These are phyloP conservation scores for Wickerhamiella cacticola DNA, from an alignment of 805 yeast genomes.

Conservation along the genomic window DNA sequence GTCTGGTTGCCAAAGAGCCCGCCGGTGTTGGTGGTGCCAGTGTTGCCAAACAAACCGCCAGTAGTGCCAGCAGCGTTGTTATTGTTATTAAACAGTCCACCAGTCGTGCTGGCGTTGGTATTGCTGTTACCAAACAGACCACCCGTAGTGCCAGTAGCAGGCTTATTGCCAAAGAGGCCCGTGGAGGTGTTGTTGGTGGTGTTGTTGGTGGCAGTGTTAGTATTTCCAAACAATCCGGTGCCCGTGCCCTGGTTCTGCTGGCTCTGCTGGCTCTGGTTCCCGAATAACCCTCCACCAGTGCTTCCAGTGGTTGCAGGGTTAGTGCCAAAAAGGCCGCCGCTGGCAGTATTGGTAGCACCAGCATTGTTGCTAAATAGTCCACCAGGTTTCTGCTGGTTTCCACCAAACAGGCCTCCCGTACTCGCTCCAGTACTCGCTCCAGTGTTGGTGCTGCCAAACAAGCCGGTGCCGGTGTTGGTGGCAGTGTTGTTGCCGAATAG, in stretches of 20 bases:
- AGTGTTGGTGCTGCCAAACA: constrained; percentile 8
- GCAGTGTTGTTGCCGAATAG: neutral
- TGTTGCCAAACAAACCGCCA: constrained; percentile 23
- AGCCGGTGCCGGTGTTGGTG: constrained; percentile 11
- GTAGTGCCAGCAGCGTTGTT: constrained; percentile 25
- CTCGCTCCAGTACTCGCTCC: neutral
- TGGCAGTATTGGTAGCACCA: neutral
- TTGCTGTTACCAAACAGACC: constrained; percentile 8
- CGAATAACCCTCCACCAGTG: too few species aligned
- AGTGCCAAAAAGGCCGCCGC: neutral
- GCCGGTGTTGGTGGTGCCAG: constrained; percentile 17
- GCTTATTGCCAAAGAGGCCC: constrained; percentile 8
- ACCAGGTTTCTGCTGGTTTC: neutral
- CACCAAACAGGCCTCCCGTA: constrained; percentile 10
- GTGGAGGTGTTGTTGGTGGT: too few species aligned
- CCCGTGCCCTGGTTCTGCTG: neutral
- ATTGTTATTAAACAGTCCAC: constrained; percentile 29
- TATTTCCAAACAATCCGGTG: constrained; percentile 12
- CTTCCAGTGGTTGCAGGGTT: constrained; percentile 10
- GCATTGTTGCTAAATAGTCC: constrained; percentile 18
- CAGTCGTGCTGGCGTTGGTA: constrained; percentile 8
- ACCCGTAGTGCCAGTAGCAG: neutral
- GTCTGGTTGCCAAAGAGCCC: constrained; percentile 24
- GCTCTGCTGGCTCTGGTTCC: constrained; percentile 4
- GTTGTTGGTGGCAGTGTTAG: neutral